These are phyloP conservation scores for Camellia oleifera DNA, from an alignment of 179 eudicot genomes.

Conservation along the genomic window DNA sequence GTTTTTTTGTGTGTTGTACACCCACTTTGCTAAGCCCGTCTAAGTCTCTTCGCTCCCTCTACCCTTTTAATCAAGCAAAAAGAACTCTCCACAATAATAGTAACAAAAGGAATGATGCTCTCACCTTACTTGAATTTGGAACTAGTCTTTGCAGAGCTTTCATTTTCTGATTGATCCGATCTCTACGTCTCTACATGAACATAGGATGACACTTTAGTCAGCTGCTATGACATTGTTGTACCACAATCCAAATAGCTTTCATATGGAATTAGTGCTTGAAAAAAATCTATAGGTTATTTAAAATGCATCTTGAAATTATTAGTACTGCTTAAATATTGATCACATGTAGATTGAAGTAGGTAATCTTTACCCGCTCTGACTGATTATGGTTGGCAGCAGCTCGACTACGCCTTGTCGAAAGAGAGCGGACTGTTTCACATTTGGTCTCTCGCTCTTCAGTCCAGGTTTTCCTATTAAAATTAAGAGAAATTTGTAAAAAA, in stretches of 20 bases:
- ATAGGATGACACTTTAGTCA: no score
- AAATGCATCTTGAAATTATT: no score
- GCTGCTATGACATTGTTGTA: no score
- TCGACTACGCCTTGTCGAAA: constrained; percentile 56
- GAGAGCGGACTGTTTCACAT: constrained; percentile 53
- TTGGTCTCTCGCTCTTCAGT: constrained; percentile 50
- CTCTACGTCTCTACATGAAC: constrained; percentile 61
- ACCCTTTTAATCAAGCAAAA: no score
- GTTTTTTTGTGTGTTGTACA: no score
- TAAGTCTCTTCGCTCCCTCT: no score
- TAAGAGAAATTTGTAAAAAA: neutral
- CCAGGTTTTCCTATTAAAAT: constrained; percentile 49
- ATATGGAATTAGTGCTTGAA: no score
- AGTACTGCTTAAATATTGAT: neutral
- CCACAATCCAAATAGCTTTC: no score
- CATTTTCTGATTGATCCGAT: constrained; percentile 89
- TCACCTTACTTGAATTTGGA: constrained; percentile 89
- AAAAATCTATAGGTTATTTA: no score
- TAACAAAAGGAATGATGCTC: neutral
- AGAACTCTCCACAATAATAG: no score
- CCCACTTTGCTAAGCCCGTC: no score
- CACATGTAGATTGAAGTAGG: neutral
- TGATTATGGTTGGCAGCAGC: constrained; percentile 85
- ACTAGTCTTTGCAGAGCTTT: constrained; percentile 82
- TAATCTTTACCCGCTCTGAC: constrained; percentile 66